Conservation (phyloP, 2,329 filamentous ascomycete species). For the Aspergillus sp. region DNA sequence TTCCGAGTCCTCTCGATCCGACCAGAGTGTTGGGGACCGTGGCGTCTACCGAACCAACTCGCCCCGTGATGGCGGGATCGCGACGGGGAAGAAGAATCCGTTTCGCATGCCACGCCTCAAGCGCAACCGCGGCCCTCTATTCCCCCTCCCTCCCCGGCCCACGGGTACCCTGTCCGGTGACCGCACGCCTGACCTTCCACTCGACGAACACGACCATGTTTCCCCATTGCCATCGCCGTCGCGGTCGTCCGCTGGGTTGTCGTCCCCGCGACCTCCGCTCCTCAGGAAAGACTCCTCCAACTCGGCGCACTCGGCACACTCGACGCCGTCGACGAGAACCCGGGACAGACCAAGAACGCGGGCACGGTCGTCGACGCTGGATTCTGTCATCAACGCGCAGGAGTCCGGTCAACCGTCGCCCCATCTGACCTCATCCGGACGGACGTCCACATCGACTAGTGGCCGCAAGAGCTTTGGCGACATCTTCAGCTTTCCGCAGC, state of each 20-base stretch:
- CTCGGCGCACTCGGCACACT: constrained; percentile 64
- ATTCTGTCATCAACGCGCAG: constrained; percentile 71
- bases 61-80: constrained; percentile 63
- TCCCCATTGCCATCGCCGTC: constrained; percentile 49
- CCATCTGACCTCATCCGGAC: constrained; percentile 52
- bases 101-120: constrained; percentile 77
- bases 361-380: constrained; percentile 84
- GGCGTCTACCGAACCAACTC: constrained; percentile 58
- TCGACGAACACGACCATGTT: constrained; percentile 28
- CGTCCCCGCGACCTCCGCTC: constrained; percentile 48
- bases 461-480: constrained; percentile 92
- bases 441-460: constrained; percentile 78
- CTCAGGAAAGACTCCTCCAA: constrained; percentile 60
- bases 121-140: constrained; percentile 73
- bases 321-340: constrained; percentile 54
- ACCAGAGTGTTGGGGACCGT: constrained; percentile 73
- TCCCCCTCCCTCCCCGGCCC: constrained; percentile 81
- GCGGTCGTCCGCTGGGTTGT: constrained; percentile 51
- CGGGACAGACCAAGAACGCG: constrained; percentile 55
- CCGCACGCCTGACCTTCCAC: constrained; percentile 20
- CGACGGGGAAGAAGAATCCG: constrained; percentile 64
- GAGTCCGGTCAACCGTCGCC: constrained; percentile 68
- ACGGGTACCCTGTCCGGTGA: constrained; percentile 10
- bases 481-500: constrained; percentile 69
- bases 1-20: constrained; percentile 87